Evolutionary conservation across 805 yeast species (phyloP), one percentile per base, ranked within the genome.

Genomic region (Ascoidea asiatica): DNA sequence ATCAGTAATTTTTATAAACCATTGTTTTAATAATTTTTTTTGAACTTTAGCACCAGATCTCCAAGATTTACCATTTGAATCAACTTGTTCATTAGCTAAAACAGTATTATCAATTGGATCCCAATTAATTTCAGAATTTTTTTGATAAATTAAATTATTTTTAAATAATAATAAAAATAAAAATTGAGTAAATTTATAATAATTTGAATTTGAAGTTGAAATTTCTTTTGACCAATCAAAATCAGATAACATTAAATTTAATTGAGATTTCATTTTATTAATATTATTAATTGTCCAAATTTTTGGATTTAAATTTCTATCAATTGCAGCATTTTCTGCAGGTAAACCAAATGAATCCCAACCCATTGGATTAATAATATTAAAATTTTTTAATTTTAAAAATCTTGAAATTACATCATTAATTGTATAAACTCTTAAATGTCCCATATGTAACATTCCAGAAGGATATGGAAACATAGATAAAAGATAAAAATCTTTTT

Each of bases 341-440:
- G 98, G 98, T 21, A 92, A 67, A 1, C 98, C 98, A 69, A 92
- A 92, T 0, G 97, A 95, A 66, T 92, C 98, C 97, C 97, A 92
- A 0, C 98, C 98, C 95, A 92, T 89, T 0, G 97, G 97, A 57
- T 92, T 95, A 2, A 90, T 68, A 13, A 90, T 95, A 37, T 78
- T 64, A 52, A 70, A 73, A 1, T 96, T 96, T 43, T 72, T 74
- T 62, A 85, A 71, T 50, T 92, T 67, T 51, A 85, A 74, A 59
- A 74, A 90, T 51, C 97, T 67, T 1, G 95, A 73, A 37, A 92
- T 57, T 2, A 79, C 81, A 60, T 92, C 98, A 53, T 89, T 78
- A 23, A 92, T 87, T 1, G 96, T 83, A 60, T 85, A 92, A 0
- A 92, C 98, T 44, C 98, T 67, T 39, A 89, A 69, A 61, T 92